Base-by-base conservation (phyloP, 768 basidiomycete species). In the Dacryopinax primogenitus region DNA sequence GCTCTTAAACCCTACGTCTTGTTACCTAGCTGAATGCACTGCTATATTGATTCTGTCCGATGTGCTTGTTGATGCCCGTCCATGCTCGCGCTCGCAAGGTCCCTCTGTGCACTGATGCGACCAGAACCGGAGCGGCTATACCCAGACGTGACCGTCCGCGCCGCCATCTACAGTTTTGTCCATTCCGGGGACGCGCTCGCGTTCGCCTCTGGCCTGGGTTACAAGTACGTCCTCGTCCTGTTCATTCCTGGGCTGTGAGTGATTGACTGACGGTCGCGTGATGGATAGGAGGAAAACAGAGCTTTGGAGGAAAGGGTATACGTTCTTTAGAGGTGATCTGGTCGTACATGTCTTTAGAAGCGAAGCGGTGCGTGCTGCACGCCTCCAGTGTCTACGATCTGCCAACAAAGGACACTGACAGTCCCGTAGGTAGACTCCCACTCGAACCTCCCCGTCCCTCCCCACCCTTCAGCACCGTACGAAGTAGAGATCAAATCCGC, bases 291-390 rank as follows among this genome's bases (percentile, higher is more conserved):
- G 51, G 51, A 58, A 58, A 21, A 58, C 51, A 30, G 51, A 58
- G 51, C 51, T 58, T 6, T 58, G 51, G 51, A 13, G 51, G 51
- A 58, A 58, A 58, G 51, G 51, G 51, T 21, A 58, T 30, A 58
- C 51, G 51, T 58, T 58, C 51, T 58, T 28, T 30, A 23, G 51
- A 13, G 51, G 51, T 6, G 51, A 58, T 9, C 51, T 58, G 51
- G 51, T 58, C 11, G 32, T 58, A 26, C 51, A 58, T 18, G 51
- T 58, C 13, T 58, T 58, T 18, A 58, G 51, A 30, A 58, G 51
- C 30, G 51, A 58, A 30, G 51, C 51, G 26, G 51, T 58, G 30
- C 51, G 51, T 58, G 12, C 37, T 39, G 12, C 51, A 32, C 21
- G 26, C 18, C 30, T 30, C 51, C 51, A 3, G 16, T 44, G 26